Percentiles rank a stretch among this genome's conserved stretches.
These are phyloP conservation scores for Myrmaecium sp. DNA, from an alignment of 2,329 filamentous ascomycete genomes.

Conservation along the genomic window DNA sequence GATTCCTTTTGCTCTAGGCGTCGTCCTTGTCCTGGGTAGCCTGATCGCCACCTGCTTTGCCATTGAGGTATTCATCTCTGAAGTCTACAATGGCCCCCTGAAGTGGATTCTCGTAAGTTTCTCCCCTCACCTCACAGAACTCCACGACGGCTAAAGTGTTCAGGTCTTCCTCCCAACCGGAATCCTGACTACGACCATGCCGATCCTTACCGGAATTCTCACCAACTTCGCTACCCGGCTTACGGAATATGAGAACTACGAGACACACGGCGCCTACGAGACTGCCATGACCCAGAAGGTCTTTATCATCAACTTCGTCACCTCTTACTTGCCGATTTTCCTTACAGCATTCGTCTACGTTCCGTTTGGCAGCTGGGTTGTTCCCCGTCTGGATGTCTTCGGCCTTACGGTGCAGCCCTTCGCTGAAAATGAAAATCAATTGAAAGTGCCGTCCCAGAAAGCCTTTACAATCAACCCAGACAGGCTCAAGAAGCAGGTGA, in stretches of 20 bases:
- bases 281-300: constrained; percentile 79
- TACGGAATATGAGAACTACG: constrained; percentile 80
- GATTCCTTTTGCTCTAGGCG: constrained; percentile 67
- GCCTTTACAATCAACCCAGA: constrained; percentile 70
- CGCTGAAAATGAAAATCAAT: constrained; percentile 56
- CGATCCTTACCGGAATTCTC: constrained; percentile 58
- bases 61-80: constrained; percentile 88
- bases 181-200: constrained; percentile 66
- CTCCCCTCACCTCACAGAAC: background rate
- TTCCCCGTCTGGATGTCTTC: constrained; percentile 77
- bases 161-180: constrained; percentile 78
- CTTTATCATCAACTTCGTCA: constrained; percentile 93
- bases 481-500: constrained; percentile 75
- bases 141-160: constrained; percentile 2
- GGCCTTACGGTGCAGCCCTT: constrained; percentile 56
- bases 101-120: constrained; percentile 63
- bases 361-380: constrained; percentile 68
- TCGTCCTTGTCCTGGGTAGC: constrained; percentile 54
- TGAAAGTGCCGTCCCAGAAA: constrained; percentile 29
- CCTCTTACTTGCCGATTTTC: constrained; percentile 82
- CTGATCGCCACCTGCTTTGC: constrained; percentile 78
- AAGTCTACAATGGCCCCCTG: constrained; percentile 79
- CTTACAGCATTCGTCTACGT: constrained; percentile 90
- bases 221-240: constrained; percentile 60
- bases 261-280: constrained; percentile 69